phyloP scores from a whole-genome alignment of 495 filamentous ascomycete genomes.

The Recurvomyces mirabilis region DNA sequence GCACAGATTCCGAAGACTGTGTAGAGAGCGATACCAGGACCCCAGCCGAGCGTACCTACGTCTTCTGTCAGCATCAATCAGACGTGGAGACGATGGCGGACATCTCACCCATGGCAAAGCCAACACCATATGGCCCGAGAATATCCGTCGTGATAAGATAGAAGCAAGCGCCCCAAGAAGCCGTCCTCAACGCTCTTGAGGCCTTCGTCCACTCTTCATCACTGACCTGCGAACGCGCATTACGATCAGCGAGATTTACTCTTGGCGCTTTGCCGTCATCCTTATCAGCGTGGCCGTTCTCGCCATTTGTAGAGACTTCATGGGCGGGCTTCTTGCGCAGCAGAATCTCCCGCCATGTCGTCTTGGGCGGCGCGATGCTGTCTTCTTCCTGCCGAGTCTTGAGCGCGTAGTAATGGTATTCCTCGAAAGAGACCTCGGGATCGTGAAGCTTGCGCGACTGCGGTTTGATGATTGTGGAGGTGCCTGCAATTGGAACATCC shows the following conservation, averaged over 20 bases:
- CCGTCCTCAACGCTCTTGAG: conserved; percentile 35
- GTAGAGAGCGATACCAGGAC: conserved; percentile 38
- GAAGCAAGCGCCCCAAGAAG: conserved; percentile 40
- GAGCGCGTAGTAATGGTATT: conserved; percentile 40
- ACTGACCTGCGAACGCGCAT: not conserved
- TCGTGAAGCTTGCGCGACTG: conserved; percentile 12
- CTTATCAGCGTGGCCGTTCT: conserved; percentile 3
- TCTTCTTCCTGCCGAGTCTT: conserved; percentile 36
- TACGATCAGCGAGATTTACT: not conserved
- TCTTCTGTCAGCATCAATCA: too few species aligned
- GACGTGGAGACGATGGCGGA: too few species aligned
- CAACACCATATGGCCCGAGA: conserved; percentile 38
- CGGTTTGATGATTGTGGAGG: conserved; percentile 5
- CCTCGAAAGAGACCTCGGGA: conserved; percentile 30
- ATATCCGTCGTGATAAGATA: conserved; percentile 56
- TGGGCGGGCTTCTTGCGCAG: conserved; percentile 9
- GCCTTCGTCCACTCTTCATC: conserved; percentile 22
- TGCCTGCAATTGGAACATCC: too few species aligned
- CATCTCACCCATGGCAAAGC: conserved; percentile 29
- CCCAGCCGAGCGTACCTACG: conserved; percentile 41
- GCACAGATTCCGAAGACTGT: conserved; percentile 37
- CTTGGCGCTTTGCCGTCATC: not conserved
- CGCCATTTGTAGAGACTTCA: not conserved
- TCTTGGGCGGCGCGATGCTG: conserved; percentile 1
- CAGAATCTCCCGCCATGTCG: conserved; percentile 4